phyloP scores from a whole-genome alignment of 1,284 basidiomycete species.

The Marasmius oreades region DNA sequence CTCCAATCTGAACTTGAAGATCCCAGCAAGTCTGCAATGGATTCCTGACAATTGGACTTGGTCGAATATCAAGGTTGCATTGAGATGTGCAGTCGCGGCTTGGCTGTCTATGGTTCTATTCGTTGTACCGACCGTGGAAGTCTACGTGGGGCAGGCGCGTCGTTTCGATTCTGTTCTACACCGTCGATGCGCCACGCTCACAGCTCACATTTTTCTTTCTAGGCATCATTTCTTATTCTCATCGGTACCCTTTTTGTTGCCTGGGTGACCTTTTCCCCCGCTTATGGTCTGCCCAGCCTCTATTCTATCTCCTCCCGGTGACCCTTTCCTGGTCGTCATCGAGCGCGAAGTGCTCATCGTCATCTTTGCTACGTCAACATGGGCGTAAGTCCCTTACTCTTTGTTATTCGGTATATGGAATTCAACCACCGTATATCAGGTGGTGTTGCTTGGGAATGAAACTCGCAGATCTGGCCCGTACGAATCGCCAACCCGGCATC shows the following conservation, averaged over 20 bases:
- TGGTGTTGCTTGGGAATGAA: constrained; percentile 69
- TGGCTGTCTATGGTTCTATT: constrained; percentile 66
- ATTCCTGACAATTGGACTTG: constrained; percentile 53
- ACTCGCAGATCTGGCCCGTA: constrained; percentile 58
- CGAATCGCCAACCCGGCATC: constrained; percentile 37
- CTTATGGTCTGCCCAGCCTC: constrained; percentile 36
- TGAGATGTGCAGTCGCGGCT: constrained; percentile 60
- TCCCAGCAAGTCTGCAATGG: constrained; percentile 44
- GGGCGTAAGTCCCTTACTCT: constrained; percentile 51
- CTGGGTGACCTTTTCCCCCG: not conserved
- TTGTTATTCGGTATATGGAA: not conserved
- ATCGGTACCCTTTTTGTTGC: constrained; percentile 38
- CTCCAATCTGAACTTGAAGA: constrained; percentile 5
- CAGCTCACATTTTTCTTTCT: constrained; percentile 4
- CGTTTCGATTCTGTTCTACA: not conserved
- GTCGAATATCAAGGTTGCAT: constrained; percentile 60
- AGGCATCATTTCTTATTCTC: constrained; percentile 68
- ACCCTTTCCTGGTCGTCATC: constrained; percentile 64
- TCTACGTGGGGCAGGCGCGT: constrained; percentile 57
- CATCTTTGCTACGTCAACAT: constrained; percentile 45
- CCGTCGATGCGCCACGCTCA: constrained; percentile 4
- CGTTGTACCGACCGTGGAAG: constrained; percentile 50
- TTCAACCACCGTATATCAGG: constrained; percentile 29
- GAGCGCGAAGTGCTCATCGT: constrained; percentile 69
- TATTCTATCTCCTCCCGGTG: constrained; percentile 65